These are phyloP conservation scores for Pseudocercospora pini-densiflorae DNA, from an alignment of 2,329 filamentous ascomycete species.

Conservation along the genomic window DNA sequence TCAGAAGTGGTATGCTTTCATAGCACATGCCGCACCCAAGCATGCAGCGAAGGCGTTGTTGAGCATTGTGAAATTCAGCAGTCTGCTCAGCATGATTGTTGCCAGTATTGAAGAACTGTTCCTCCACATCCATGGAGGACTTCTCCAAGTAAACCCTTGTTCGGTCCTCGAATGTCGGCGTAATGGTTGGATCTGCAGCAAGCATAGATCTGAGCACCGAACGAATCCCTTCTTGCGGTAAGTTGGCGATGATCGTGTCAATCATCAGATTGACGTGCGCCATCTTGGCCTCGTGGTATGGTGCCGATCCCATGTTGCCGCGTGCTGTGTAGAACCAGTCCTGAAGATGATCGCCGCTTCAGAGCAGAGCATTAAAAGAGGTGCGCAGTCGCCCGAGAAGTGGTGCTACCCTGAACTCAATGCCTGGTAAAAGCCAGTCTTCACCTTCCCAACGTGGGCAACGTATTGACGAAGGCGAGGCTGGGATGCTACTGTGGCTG, in stretches of 20 bases:
- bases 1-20: conserved; percentile 22
- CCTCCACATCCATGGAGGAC: not conserved
- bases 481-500: not conserved
- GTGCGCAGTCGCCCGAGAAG: not conserved
- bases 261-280: conserved; percentile 30
- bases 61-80: conserved; percentile 1
- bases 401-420: not conserved
- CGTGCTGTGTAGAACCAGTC: not conserved
- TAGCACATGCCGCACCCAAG: conserved; percentile 26
- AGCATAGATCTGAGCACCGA: conserved; percentile 26
- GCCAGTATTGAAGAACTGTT: not conserved
- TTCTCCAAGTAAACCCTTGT: conserved; percentile 19
- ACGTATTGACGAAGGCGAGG: not conserved
- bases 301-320: conserved; percentile 1
- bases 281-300: conserved; percentile 19
- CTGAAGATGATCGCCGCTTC: not conserved
- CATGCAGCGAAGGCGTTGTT: conserved; percentile 23
- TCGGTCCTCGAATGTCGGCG: conserved; percentile 20
- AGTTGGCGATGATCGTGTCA: conserved; percentile 25
- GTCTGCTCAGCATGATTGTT: not conserved
- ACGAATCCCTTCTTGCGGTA: conserved; percentile 22
- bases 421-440: not conserved
- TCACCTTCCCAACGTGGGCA: not conserved
- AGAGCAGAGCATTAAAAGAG: not conserved
- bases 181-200: conserved; percentile 23